Evolutionary conservation across 1,284 basidiomycete genomes (phyloP).

Genomic region (Ganoderma multipileum): DNA sequence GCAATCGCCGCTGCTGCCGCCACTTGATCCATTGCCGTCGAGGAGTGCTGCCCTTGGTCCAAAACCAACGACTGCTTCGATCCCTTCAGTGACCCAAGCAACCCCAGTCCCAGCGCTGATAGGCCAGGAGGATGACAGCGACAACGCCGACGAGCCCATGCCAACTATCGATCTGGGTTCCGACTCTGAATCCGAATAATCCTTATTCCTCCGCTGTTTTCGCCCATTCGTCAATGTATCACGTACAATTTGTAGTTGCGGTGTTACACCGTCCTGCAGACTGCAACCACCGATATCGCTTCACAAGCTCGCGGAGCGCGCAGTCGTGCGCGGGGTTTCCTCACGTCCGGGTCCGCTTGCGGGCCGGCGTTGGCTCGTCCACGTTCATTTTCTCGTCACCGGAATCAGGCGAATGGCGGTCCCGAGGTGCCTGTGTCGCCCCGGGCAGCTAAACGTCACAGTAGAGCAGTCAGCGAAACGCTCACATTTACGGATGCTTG

Average conservation of each 20-base stretch:
- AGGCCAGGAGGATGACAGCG: slow-evolving; percentile 42
- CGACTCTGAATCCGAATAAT: slow-evolving; percentile 47
- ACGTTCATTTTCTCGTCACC: slow-evolving; percentile 51
- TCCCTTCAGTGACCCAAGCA: slow-evolving; percentile 4
- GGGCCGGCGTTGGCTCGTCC: slow-evolving; percentile 34
- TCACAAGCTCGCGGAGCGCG: not conserved
- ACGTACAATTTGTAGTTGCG: not conserved
- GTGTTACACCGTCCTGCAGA: slow-evolving; percentile 7
- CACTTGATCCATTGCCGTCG: slow-evolving; percentile 28
- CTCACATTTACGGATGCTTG: slow-evolving; percentile 3
- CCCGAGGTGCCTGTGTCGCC: slow-evolving; percentile 17
- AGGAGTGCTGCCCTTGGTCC: slow-evolving; percentile 17
- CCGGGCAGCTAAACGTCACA: slow-evolving; percentile 30
- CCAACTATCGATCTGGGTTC: slow-evolving; percentile 60
- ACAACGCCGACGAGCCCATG: slow-evolving; percentile 60
- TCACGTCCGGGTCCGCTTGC: slow-evolving; percentile 39
- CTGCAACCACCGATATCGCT: not conserved
- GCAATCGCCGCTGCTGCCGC: slow-evolving; percentile 23
- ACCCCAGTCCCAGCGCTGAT: slow-evolving; percentile 31
- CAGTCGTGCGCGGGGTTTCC: slow-evolving; percentile 8
- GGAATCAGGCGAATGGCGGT: slow-evolving; percentile 41
- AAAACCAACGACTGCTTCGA: slow-evolving; percentile 17
- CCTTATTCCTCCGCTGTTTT: not conserved
- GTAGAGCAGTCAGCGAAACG: slow-evolving; percentile 12
- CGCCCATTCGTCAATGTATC: slow-evolving; percentile 5